These are phyloP conservation scores for Quercus gilva DNA, from an alignment of 306 rosid genomes.

Conservation along the genomic window DNA sequence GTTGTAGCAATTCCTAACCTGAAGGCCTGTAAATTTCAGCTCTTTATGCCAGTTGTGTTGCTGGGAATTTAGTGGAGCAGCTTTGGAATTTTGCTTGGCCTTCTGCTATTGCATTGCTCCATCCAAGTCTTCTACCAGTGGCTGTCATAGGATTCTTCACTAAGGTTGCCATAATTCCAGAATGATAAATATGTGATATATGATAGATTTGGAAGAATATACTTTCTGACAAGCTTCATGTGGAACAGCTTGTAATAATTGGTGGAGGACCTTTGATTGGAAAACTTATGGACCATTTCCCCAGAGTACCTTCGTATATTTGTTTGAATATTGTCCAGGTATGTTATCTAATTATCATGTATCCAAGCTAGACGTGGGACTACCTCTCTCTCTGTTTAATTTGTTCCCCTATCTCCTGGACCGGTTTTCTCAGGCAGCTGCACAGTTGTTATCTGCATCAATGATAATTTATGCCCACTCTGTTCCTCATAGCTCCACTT, in stretches of 20 bases:
- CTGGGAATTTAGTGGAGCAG: constrained; percentile 93
- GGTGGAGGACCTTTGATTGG: constrained; percentile 92
- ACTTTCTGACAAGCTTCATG: constrained; percentile 14
- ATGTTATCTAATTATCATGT: constrained; percentile 23
- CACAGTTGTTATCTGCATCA: constrained; percentile 77
- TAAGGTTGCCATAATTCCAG: constrained; percentile 46
- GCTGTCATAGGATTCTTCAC: constrained; percentile 87
- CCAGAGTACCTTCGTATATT: constrained; percentile 70
- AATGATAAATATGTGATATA: not conserved
- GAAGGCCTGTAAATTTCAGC: constrained; percentile 52
- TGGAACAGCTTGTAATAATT: constrained; percentile 54
- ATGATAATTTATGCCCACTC: constrained; percentile 80
- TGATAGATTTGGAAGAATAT: constrained; percentile 11
- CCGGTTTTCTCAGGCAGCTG: constrained; percentile 63
- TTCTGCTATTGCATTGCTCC: constrained; percentile 89
- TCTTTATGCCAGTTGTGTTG: constrained; percentile 78
- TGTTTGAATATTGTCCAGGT: constrained; percentile 78
- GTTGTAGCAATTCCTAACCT: constrained; percentile 32
- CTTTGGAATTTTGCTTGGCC: constrained; percentile 99
- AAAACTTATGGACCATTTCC: constrained; percentile 76
- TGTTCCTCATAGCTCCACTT: constrained; percentile 46
- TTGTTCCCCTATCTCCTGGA: constrained; percentile 3
- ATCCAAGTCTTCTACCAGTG: constrained; percentile 94
- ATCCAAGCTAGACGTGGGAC: not conserved
- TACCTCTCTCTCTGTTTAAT: not conserved